Evolutionary conservation across 1,284 basidiomycete species (phyloP), one percentile per base, ranked within the genome.

Genomic region (Kalmanozyma brasiliensis): DNA sequence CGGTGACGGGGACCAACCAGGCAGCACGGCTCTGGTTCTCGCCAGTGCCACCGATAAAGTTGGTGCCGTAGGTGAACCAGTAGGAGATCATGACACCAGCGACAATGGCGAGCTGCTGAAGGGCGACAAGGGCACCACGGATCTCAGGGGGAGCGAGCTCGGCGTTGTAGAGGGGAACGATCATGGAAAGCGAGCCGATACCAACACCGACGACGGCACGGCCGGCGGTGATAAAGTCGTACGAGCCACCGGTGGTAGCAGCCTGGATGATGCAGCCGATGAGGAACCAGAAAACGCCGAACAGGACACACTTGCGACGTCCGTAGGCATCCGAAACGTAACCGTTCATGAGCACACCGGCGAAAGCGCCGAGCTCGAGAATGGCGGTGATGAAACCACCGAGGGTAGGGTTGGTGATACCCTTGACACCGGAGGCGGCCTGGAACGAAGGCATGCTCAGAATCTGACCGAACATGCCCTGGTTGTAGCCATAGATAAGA

Each of bases 101-200:
- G 32, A 58, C 37, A 37, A 69, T 69, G 8, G 66, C 66, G 2
- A 55, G 53, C 47, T 92, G 91, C 77, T 92, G 91, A 1, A 92
- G 84, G 0, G 90, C 88, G 81, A 92, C 86, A 32, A 92, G 85
- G 0, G 90, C 90, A 6, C 91, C 91, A n/a, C 91, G 86, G 0
- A 90, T 85, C 82, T 92, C 90, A 0, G 90, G 90, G 14, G 91
- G 87, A 63, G 88, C 88, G 40, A 92, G 91, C 82, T 92, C 91
- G 1, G 90, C 88, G 85, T 92, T 91, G 82, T 92, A 92, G 7
- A 92, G 55, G 0, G 72, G 72, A 0, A 88, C 88, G 14, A 91
- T 85, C 88, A 90, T 91, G 72, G 89, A 90, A 29, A 92, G 82
- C 8, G 89, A 89, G 9, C 90, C 90, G 8, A 92, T 89, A 7